A percentile compares a stretch with the other conserved stretches of the same genome.
Conservation (phyloP, 2,329 filamentous ascomycete species). For the Epichloe glyceriae region DNA sequence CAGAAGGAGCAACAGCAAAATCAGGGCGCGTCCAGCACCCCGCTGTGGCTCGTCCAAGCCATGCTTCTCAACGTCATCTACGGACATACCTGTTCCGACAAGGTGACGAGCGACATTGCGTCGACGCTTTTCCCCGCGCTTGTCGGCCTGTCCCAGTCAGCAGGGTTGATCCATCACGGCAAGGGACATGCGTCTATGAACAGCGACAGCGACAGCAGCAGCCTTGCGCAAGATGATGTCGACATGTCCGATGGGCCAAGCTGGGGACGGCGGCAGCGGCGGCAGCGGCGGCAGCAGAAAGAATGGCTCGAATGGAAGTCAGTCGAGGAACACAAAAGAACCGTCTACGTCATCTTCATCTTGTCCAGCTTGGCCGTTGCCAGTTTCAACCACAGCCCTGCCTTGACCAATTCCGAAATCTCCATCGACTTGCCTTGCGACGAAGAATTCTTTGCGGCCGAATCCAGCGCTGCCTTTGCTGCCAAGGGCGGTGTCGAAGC, state of each 20-base stretch:
- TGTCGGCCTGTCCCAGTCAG: constrained; percentile 79
- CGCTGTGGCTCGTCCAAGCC: constrained; percentile 89
- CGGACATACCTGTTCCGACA: constrained; percentile 87
- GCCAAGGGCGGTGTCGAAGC: constrained; percentile 59
- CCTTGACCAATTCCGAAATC: constrained; percentile 89
- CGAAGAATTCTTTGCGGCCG: constrained; percentile 79
- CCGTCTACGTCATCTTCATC: constrained; percentile 80
- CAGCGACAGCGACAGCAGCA: not conserved
- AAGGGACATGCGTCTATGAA: not conserved
- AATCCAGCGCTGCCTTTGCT: constrained; percentile 70
- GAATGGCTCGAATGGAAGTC: constrained; percentile 80
- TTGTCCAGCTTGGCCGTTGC: constrained; percentile 84
- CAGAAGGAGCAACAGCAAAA: constrained; percentile 50
- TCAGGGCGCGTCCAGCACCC: constrained; percentile 50
- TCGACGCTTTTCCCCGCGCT: constrained; percentile 84
- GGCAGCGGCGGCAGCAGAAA: constrained; percentile 34
- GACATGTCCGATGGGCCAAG: constrained; percentile 41
- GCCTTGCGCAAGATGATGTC: constrained; percentile 34
- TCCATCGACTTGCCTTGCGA: constrained; percentile 80
- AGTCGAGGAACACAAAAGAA: constrained; percentile 82
- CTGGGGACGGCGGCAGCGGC: constrained; percentile 30
- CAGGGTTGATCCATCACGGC: constrained; percentile 47
- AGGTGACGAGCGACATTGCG: constrained; percentile 79
- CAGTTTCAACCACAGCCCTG: constrained; percentile 84
- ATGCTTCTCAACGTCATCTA: constrained; percentile 96